Percentiles rank a stretch among this genome's conserved stretches.
phyloP scores from a whole-genome alignment of 495 filamentous ascomycete genomes.

The Penicillium dipodomyicola region DNA sequence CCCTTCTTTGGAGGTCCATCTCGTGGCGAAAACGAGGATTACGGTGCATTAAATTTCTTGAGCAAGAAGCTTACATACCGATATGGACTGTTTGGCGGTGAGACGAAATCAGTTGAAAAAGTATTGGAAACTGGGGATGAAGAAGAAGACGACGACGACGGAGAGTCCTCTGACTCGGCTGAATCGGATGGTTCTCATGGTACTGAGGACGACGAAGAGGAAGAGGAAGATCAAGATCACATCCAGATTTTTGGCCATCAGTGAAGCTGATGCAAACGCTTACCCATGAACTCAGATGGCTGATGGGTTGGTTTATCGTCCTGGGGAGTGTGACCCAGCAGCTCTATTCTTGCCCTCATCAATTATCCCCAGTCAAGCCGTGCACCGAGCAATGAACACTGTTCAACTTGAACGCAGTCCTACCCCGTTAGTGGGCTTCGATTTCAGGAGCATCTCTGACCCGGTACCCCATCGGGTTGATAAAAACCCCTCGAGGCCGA shows the following conservation, averaged over 20 bases:
- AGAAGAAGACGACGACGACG: slow-evolving; percentile 42
- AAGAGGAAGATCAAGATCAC: slow-evolving; percentile 54
- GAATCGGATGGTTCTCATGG: slow-evolving; percentile 22
- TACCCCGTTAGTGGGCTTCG: not conserved
- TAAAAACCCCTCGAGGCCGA: not conserved
- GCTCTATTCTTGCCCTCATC: not conserved
- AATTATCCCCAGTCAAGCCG: too few relatives aligned
- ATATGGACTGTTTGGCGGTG: slow-evolving; percentile 41
- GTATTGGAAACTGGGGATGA: slow-evolving; percentile 34
- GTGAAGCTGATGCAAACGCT: slow-evolving; percentile 22
- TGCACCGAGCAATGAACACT: not conserved
- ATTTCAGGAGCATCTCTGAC: not conserved
- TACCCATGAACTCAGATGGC: not conserved
- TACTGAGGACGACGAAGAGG: slow-evolving; percentile 47
- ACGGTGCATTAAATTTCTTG: slow-evolving; percentile 55
- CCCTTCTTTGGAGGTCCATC: slow-evolving; percentile 38
- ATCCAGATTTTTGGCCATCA: slow-evolving; percentile 74
- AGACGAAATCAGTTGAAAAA: slow-evolving; percentile 28
- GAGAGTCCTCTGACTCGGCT: slow-evolving; percentile 13
- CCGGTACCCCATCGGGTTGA: not conserved
- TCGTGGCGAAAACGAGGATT: slow-evolving; percentile 46
- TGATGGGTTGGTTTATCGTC: not conserved
- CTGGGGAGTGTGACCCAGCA: not conserved
- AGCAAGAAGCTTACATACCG: slow-evolving; percentile 51
- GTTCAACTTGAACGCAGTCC: not conserved